Evolutionary conservation across 2,329 filamentous ascomycete genomes (phyloP).

Genomic region (Didymella lethalis): DNA sequence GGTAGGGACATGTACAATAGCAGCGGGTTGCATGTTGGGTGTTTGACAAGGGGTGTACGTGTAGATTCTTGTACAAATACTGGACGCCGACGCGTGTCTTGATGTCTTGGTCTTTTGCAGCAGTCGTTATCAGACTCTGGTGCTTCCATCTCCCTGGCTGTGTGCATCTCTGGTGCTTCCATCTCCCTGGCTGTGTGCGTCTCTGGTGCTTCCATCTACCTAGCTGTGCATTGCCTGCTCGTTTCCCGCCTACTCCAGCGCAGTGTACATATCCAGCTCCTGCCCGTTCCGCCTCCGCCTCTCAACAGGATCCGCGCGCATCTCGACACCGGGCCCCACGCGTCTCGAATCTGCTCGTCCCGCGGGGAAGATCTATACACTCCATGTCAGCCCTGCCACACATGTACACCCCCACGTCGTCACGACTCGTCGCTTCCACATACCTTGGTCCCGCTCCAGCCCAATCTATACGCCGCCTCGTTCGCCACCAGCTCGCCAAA

Average conservation of each 20-base stretch:
- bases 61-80: slow-evolving; percentile 28
- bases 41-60: slow-evolving; percentile 14
- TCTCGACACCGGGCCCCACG: slow-evolving; percentile 83
- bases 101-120: slow-evolving; percentile 2
- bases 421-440: slow-evolving; percentile 30
- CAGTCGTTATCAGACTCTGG: too few relatives aligned
- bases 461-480: slow-evolving; percentile 89
- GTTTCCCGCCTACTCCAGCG: slow-evolving; percentile 64
- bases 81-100: slow-evolving; percentile 24
- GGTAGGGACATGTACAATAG: slow-evolving; percentile 38
- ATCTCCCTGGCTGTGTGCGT: too few relatives aligned
- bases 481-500: slow-evolving; percentile 98
- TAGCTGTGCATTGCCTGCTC: too few relatives aligned
- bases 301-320: slow-evolving; percentile 71
- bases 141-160: too few relatives aligned
- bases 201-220: too few relatives aligned
- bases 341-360: slow-evolving; percentile 68
- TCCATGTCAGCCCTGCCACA: not conserved
- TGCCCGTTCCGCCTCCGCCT: slow-evolving; percentile 60
- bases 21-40: slow-evolving; percentile 17
- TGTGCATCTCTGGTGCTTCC: too few relatives aligned
- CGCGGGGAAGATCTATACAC: slow-evolving; percentile 62
- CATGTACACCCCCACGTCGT: too few relatives aligned
- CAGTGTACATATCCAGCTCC: slow-evolving; percentile 71
- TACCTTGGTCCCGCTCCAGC: slow-evolving; percentile 95